phyloP scores from a whole-genome alignment of 2,329 filamentous ascomycete species.

The Clathrospora elynae region DNA sequence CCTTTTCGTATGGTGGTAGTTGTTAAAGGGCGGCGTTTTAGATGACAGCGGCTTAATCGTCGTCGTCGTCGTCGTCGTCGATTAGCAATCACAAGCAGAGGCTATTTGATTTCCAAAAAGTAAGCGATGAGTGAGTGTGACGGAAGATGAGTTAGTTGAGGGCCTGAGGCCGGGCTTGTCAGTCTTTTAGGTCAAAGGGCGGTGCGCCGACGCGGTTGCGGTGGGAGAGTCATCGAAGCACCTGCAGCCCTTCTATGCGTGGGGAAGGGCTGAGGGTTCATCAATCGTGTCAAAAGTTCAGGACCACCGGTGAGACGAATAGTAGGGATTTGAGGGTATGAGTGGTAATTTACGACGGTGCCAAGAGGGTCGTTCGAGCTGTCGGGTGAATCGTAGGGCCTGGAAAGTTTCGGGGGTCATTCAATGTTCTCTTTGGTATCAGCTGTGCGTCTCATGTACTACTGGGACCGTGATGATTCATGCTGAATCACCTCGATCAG shows the following conservation, averaged over 20 bases:
- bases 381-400: neutral
- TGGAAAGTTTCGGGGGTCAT: neutral
- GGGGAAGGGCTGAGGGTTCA: slow-evolving; percentile 20
- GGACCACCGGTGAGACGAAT: slow-evolving; percentile 22
- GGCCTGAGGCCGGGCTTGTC: slow-evolving; percentile 36
- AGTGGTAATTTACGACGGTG: slow-evolving; percentile 10
- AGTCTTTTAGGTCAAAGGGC: slow-evolving; percentile 36
- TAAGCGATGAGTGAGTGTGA: slow-evolving; percentile 38
- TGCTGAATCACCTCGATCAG: no score
- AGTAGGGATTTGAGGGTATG: slow-evolving; percentile 9
- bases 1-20: slow-evolving; percentile 15
- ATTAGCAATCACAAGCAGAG: slow-evolving; percentile 27
- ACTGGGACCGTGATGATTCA: neutral
- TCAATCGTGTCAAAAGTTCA: slow-evolving; percentile 14
- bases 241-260: slow-evolving; percentile 21
- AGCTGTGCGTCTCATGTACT: neutral
- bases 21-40: slow-evolving; percentile 28
- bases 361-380: slow-evolving; percentile 10
- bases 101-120: slow-evolving; percentile 25
- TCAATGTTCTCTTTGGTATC: no score
- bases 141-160: slow-evolving; percentile 37
- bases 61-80: slow-evolving; percentile 14
- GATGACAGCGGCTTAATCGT: slow-evolving; percentile 8
- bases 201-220: slow-evolving; percentile 19
- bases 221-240: slow-evolving; percentile 25